phyloP scores from a whole-genome alignment of 306 rosid genomes.

The Fragaria nilgerrensis region DNA sequence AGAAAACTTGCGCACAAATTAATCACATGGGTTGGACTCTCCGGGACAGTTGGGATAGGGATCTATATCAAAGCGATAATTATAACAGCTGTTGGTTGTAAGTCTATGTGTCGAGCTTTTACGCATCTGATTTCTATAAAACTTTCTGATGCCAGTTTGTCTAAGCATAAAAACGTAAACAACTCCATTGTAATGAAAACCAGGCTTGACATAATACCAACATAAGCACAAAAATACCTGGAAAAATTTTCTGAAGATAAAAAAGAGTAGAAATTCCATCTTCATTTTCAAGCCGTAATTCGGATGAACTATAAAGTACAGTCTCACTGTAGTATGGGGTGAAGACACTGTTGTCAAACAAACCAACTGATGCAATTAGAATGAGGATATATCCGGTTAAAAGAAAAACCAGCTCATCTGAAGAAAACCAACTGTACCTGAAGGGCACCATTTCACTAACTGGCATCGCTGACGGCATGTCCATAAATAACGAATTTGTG shows the following conservation, averaged over 20 bases:
- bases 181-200: not conserved
- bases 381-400: not conserved
- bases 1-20: not conserved
- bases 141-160: not conserved
- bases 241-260: conserved; percentile 97
- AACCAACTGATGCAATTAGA: conserved; percentile 13
- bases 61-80: not conserved
- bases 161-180: not conserved
- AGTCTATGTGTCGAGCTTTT: not conserved
- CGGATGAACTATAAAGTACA: conserved; percentile 81
- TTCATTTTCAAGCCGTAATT: conserved; percentile 83
- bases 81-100: not conserved
- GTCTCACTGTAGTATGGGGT: conserved; percentile 99
- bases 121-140: not conserved
- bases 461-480: conserved; percentile 90
- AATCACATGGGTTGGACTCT: not conserved
- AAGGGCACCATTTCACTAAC: conserved; percentile 88
- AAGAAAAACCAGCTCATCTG: conserved; percentile 11
- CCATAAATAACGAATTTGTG: conserved; percentile 92
- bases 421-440: conserved; percentile 51
- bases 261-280: conserved; percentile 90
- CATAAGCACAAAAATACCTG: conserved; percentile 49
- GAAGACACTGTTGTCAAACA: conserved; percentile 69
- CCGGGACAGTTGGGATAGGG: not conserved
- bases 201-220: conserved; percentile 11